Base-by-base conservation (phyloP, 2,329 filamentous ascomycete genomes). In the Cladosporium oxysporum region DNA sequence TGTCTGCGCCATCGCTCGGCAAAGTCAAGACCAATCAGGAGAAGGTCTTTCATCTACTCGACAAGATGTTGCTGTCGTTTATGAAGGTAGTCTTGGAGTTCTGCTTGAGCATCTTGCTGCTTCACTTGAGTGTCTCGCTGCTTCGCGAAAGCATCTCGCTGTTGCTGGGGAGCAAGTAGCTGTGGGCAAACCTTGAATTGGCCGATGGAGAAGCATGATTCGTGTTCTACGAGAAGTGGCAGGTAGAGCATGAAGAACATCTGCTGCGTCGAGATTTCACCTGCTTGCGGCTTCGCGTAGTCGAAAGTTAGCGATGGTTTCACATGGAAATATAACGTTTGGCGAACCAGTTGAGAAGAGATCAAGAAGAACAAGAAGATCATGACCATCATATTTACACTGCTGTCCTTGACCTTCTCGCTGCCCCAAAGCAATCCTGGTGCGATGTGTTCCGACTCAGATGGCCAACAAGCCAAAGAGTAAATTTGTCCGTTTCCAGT, bases 401-500 rank as follows among this genome's bases (percentile, higher is more conserved):
- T 44, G 18, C 16, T 18, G 5, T 41, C 16, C 2, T 44, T 44
- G 18, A n/a, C 18, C 37, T 44, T 10, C 6, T 44, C 37, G 5
- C 3, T 16, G 3, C 4, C 1, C 14, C 35, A 16, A 37, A 16
- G 35, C 35, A 37, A 37, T 37, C 35, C 14, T 37, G 5, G 1
- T 37, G 35, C 11, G 4, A 5, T 37, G 21, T 21, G n/a, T 10
- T 21, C 41, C 2, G 21, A 21, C n/a, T 55, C 52, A 55, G 6
- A n/a, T 31, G 14, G 52, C 52, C 69, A 97, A 79, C 65, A 96
- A 80, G 2, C 91, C 92, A 79, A 97, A 97, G 29, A 97, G 78
- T 69, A 97, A 78, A 76, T 86, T 89, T 12, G 91, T 95, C 73
- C 90, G 87, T 80, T 90, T 91, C 88, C 91, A 95, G 77, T 95